These are phyloP conservation scores for Mortierella sp. DNA, from an alignment of 371 early-diverging fungal species.

Conservation along the genomic window DNA sequence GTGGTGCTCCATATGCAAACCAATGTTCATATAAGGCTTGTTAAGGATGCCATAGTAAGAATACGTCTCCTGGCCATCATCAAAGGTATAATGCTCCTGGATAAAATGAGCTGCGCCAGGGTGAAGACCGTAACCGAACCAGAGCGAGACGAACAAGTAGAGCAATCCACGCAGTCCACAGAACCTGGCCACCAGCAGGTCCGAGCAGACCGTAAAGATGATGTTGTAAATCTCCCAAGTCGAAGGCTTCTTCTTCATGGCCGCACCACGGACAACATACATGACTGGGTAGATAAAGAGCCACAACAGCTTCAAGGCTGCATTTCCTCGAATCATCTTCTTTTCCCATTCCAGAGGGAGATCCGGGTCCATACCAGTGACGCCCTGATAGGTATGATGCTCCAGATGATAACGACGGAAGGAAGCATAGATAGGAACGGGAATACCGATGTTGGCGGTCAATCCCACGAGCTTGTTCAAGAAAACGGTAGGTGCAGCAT, in stretches of 20 bases:
- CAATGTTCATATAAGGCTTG: conserved; percentile 85
- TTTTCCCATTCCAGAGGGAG: conserved; percentile 92
- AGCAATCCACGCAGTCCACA: conserved; percentile 78
- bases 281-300: conserved; percentile 89
- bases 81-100: conserved; percentile 97
- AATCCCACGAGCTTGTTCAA: conserved; percentile 86
- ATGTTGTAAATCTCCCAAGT: conserved; percentile 89
- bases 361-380: conserved; percentile 95
- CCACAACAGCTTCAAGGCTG: conserved; percentile 81
- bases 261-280: conserved; percentile 91
- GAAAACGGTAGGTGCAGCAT: conserved; percentile 75
- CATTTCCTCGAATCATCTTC: conserved; percentile 81
- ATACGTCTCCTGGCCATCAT: conserved; percentile 96
- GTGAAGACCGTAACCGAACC: conserved; percentile 93
- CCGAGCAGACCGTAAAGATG: conserved; percentile 71
- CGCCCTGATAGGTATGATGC: conserved; percentile 97
- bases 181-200: conserved; percentile 65
- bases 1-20: conserved; percentile 98
- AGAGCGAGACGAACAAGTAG: conserved; percentile 84
- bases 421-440: conserved; percentile 84
- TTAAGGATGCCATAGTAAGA: conserved; percentile 96
- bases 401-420: conserved; percentile 96
- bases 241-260: conserved; percentile 77
- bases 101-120: conserved; percentile 98
- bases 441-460: conserved; percentile 87